A percentile compares a stretch with the other conserved stretches of the same genome.
Evolutionary conservation across 495 filamentous ascomycete genomes (phyloP).

Genomic region (Penicillium robsamsonii): DNA sequence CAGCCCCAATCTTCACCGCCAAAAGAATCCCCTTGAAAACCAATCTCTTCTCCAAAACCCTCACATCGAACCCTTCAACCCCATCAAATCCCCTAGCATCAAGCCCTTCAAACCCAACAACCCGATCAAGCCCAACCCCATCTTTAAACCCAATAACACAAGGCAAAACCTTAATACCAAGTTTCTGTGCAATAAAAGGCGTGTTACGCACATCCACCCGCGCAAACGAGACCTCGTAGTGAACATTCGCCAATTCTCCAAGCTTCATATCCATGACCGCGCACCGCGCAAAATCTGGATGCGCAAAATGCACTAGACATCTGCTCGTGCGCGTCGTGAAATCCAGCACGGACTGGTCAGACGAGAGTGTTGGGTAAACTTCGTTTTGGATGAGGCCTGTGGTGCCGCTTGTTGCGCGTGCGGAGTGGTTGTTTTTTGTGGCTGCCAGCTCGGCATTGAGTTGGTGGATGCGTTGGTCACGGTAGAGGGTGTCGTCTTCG

Average conservation of each 20-base stretch:
- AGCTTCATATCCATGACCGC: slow-evolving; percentile 66
- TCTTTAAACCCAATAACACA: slow-evolving; percentile 74
- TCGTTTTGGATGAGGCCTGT: slow-evolving; percentile 34
- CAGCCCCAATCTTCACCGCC: slow-evolving; percentile 49
- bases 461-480: slow-evolving; percentile 68
- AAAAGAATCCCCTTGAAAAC: slow-evolving; percentile 57
- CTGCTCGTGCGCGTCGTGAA: slow-evolving; percentile 63
- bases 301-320: slow-evolving; percentile 73
- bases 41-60: slow-evolving; percentile 62
- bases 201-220: slow-evolving; percentile 69
- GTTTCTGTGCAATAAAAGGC: slow-evolving; percentile 68
- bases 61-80: slow-evolving; percentile 59
- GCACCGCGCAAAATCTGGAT: slow-evolving; percentile 72
- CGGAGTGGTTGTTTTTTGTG: slow-evolving; percentile 36
- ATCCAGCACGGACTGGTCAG: slow-evolving; percentile 66
- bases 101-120: slow-evolving; percentile 74
- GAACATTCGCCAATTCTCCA: slow-evolving; percentile 56
- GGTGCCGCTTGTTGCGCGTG: slow-evolving; percentile 24
- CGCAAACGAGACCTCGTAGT: slow-evolving; percentile 68
- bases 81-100: slow-evolving; percentile 54
- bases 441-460: slow-evolving; percentile 61
- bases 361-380: slow-evolving; percentile 57
- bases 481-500: slow-evolving; percentile 61
- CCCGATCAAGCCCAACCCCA: slow-evolving; percentile 62
- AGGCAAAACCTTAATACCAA: slow-evolving; percentile 68